Evolutionary conservation across 768 basidiomycete genomes (phyloP).

Genomic region (Lactarius deliciosus): DNA sequence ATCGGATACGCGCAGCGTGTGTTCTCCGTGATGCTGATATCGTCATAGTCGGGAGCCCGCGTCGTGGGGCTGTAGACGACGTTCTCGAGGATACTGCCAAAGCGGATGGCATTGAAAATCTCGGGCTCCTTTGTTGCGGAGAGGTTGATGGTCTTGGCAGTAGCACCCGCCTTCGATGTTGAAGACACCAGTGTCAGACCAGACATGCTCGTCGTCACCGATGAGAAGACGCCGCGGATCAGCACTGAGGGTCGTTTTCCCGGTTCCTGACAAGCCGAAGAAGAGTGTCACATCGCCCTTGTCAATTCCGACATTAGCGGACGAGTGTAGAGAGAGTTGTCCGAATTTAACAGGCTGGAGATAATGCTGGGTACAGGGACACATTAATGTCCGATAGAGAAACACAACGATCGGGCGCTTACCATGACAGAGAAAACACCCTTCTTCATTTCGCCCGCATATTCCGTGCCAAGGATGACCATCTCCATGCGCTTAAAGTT

Average conservation of each 20-base stretch:
- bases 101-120: slow-evolving; percentile 93
- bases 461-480: slow-evolving; percentile 99
- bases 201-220: slow-evolving; percentile 99
- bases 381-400: slow-evolving; percentile 20
- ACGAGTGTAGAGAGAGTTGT: slow-evolving; percentile 96
- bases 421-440: slow-evolving; percentile 99
- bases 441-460: slow-evolving; percentile 99
- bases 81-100: slow-evolving; percentile 97
- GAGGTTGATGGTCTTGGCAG: slow-evolving; percentile 96
- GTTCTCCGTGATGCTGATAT: slow-evolving; percentile 96
- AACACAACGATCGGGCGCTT: slow-evolving; percentile 26
- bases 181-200: slow-evolving; percentile 98
- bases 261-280: slow-evolving; percentile 98
- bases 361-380: slow-evolving; percentile 65
- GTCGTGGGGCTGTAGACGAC: slow-evolving; percentile 90
- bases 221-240: slow-evolving; percentile 93
- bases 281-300: slow-evolving; percentile 94
- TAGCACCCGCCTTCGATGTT: slow-evolving; percentile 99
- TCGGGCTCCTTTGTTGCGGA: slow-evolving; percentile 98
- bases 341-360: slow-evolving; percentile 98
- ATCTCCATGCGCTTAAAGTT: slow-evolving; percentile 99
- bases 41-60: slow-evolving; percentile 92
- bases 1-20: slow-evolving; percentile 99
- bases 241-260: slow-evolving; percentile 97
- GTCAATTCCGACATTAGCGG: slow-evolving; percentile 91